Conservation (phyloP, 2,329 filamentous ascomycete genomes). For the Fusarium bactridioides region DNA sequence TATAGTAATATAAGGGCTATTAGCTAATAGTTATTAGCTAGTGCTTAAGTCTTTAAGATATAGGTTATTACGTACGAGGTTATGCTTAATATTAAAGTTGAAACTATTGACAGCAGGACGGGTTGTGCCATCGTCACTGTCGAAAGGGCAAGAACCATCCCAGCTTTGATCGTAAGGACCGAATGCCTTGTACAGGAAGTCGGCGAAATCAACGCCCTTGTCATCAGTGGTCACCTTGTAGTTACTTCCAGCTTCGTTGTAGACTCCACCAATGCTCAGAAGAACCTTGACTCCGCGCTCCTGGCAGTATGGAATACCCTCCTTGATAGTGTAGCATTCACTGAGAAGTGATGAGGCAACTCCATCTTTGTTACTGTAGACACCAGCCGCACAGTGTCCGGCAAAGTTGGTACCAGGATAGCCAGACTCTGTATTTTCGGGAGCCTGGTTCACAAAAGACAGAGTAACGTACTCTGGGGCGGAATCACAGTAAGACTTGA, state of each 20-base stretch:
- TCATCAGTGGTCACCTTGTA: slow-evolving; percentile 45
- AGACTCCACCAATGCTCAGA: slow-evolving; percentile 52
- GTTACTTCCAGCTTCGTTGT: slow-evolving; percentile 38
- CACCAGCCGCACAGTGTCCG: slow-evolving; percentile 47
- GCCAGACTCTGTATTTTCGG: slow-evolving; percentile 46
- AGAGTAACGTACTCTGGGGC: slow-evolving; percentile 50
- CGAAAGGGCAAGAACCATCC: slow-evolving; percentile 51
- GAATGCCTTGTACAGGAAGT: slow-evolving; percentile 50
- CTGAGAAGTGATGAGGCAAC: slow-evolving; percentile 45
- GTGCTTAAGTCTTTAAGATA: background rate
- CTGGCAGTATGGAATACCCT: slow-evolving; percentile 54
- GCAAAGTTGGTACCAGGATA: slow-evolving; percentile 53
- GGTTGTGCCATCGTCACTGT: slow-evolving; percentile 37
- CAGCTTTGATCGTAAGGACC: slow-evolving; percentile 47
- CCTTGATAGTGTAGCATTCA: slow-evolving; percentile 48
- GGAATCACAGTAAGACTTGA: slow-evolving; percentile 48
- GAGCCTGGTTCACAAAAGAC: slow-evolving; percentile 49
- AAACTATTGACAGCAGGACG: slow-evolving; percentile 51
- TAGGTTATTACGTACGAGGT: slow-evolving; percentile 41
- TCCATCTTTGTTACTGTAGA: slow-evolving; percentile 34
- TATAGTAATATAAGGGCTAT: slow-evolving; percentile 50
- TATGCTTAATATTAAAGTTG: slow-evolving; percentile 52
- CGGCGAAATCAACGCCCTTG: slow-evolving; percentile 48
- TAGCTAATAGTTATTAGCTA: slow-evolving; percentile 35
- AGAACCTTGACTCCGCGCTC: slow-evolving; percentile 53